These are phyloP conservation scores for Metrosideros polymorpha DNA, from an alignment of 441 rosid species.

Conservation along the genomic window DNA sequence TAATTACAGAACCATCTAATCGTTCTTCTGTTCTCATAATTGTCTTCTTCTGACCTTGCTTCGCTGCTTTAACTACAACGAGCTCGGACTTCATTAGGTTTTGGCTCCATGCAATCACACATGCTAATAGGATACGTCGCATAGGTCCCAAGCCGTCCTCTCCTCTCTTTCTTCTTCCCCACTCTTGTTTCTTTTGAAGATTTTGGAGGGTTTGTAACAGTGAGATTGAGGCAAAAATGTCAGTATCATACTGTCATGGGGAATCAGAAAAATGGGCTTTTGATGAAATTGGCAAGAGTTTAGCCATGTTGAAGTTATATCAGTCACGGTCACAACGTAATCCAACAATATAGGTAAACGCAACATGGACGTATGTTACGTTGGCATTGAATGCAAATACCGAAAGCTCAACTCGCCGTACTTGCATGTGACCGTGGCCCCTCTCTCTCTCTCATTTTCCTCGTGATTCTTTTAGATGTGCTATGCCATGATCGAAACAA, in stretches of 20 bases:
- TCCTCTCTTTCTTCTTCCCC: not conserved
- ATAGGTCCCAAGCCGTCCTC: not conserved
- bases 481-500: not conserved
- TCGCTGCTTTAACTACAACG: not conserved
- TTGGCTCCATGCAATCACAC: not conserved
- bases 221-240: not conserved
- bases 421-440: rapidly evolving
- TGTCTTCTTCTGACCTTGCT: not conserved
- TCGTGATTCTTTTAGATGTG: not conserved
- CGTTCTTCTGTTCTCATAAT: not conserved
- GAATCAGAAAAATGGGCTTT: not conserved
- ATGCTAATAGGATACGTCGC: not conserved
- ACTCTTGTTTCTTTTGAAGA: not conserved
- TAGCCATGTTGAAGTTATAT: not conserved
- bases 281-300: not conserved
- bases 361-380: not conserved
- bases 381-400: not conserved
- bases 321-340: not conserved
- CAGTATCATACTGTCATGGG: not conserved
- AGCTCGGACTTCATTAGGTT: not conserved
- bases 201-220: not conserved
- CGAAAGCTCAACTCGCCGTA: not conserved
- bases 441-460: not conserved
- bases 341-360: not conserved
- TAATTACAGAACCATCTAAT: not conserved